These are phyloP conservation scores for Tilletia indica DNA, from an alignment of 1,284 basidiomycete genomes.

Conservation along the genomic window DNA sequence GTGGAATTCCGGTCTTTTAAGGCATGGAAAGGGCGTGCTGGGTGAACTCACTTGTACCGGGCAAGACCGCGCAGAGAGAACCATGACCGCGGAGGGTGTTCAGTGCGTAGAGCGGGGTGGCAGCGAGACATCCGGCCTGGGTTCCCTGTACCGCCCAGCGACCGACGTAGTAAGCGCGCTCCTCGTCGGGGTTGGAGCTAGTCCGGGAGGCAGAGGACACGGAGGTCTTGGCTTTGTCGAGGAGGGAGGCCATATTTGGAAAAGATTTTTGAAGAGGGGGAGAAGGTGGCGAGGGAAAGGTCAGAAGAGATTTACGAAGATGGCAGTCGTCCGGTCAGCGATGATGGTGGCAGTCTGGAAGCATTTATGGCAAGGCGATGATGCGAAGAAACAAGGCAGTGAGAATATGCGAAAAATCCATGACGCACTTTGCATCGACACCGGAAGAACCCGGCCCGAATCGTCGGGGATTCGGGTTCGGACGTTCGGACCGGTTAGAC, in stretches of 20 bases:
- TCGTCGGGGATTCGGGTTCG: too few species aligned
- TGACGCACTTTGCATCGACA: too few species aligned
- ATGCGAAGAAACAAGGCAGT: neutral
- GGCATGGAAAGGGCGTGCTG: neutral
- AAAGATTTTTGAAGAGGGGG: too few species aligned
- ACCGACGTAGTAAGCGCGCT: constrained; percentile 17
- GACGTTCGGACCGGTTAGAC: too few species aligned
- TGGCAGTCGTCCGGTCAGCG: too few species aligned
- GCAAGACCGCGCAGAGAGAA: constrained; percentile 39
- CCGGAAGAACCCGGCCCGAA: too few species aligned
- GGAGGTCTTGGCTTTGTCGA: constrained; percentile 17
- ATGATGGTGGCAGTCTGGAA: too few species aligned
- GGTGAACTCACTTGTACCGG: constrained; percentile 34
- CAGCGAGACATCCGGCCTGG: constrained; percentile 43
- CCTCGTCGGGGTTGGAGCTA: constrained; percentile 3
- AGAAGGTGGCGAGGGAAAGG: too few species aligned
- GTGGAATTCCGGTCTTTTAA: neutral
- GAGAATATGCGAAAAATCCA: neutral
- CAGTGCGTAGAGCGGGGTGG: constrained; percentile 44
- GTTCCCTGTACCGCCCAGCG: constrained; percentile 1
- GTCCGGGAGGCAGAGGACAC: constrained; percentile 15
- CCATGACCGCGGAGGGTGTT: constrained; percentile 33
- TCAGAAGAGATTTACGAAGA: neutral
- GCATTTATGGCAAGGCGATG: neutral
- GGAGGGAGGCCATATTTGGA: neutral